phyloP scores from a whole-genome alignment of 192 early-diverging fungal genomes.

The Linnemannia elongata region DNA sequence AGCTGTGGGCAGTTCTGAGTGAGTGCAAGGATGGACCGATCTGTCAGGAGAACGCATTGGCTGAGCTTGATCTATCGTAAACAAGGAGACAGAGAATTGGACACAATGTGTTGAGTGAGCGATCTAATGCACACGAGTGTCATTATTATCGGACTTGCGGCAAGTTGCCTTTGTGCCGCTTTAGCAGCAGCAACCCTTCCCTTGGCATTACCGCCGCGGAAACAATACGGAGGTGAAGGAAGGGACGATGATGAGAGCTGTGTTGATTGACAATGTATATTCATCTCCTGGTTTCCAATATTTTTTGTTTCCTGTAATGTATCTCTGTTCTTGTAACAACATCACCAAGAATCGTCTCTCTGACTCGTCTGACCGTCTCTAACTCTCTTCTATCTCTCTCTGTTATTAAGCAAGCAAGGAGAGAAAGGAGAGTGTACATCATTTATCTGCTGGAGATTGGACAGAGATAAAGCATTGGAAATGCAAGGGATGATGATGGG shows the following conservation, averaged over 20 bases:
- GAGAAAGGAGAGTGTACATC: background rate
- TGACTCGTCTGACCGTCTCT: too few relatives aligned
- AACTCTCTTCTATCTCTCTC: too few relatives aligned
- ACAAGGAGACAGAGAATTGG: background rate
- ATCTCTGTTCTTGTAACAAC: background rate
- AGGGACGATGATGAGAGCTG: background rate
- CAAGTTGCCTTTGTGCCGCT: background rate
- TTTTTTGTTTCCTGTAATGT: constrained; percentile 2
- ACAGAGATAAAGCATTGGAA: background rate
- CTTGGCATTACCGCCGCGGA: background rate
- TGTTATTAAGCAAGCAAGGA: background rate
- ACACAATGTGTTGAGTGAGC: background rate
- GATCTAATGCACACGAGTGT: background rate
- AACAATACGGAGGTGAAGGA: background rate
- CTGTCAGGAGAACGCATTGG: constrained; percentile 64
- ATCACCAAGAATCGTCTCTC: background rate
- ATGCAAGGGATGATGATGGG: background rate
- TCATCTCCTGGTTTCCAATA: background rate
- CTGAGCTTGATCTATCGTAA: constrained; percentile 67
- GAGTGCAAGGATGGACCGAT: constrained; percentile 61
- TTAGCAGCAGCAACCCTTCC: background rate
- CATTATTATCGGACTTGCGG: background rate
- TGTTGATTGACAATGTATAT: background rate
- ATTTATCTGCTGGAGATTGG: background rate
- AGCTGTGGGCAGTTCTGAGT: constrained; percentile 63